Evolutionary conservation across 495 filamentous ascomycete species (phyloP), one percentile per base, ranked within the genome.

Genomic region (Lindgomyces ingoldianus): DNA sequence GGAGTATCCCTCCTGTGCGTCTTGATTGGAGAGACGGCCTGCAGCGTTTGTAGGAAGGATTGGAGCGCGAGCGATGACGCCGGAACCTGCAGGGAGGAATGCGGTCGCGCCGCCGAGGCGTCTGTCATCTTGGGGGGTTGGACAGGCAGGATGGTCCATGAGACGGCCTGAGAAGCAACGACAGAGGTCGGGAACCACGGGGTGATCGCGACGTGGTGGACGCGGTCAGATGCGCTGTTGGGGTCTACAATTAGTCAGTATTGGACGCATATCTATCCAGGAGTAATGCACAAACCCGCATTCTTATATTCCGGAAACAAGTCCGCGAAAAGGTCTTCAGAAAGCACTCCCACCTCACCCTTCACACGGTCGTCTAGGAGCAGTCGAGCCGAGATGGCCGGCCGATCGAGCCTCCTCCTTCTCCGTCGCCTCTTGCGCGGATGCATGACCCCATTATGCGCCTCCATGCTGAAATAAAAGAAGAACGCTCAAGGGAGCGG

Each of bases 111-210:
- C 39, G 79, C 79, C 22, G 54, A 33, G 21, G n/a, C 18, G 22
- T 76, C 73, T 45, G 62, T 61, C 39, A 72, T 75, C 0, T 64
- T 55, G 11, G 73, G 54, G 27, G 76, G 75, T 4, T 82, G 82
- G 36, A 96, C 87, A 12, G 93, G 91, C 27, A 98, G 83, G 49
- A 97, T 83, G 0, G 91, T 90, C 94, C 94, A 98, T 14, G 81
- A 77, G 25, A 82, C 81, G 46, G 85, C 82, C 74, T 90, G 83
- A 45, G 88, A 80, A 1, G 85, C 71, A 25, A 72, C 70, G 14
- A 57, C 72, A 45, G 83, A 77, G 48, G 79, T 80, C 11, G 92
- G 89, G 3, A 85, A 78, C 83, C 90, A 92, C 24, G 92, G 91
- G 30, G 91, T 87, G 65, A 96, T 86, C 26, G 91, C 91, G 61